Conservation (phyloP, 768 basidiomycete species). For the Tricholoma bakamatsutake region DNA sequence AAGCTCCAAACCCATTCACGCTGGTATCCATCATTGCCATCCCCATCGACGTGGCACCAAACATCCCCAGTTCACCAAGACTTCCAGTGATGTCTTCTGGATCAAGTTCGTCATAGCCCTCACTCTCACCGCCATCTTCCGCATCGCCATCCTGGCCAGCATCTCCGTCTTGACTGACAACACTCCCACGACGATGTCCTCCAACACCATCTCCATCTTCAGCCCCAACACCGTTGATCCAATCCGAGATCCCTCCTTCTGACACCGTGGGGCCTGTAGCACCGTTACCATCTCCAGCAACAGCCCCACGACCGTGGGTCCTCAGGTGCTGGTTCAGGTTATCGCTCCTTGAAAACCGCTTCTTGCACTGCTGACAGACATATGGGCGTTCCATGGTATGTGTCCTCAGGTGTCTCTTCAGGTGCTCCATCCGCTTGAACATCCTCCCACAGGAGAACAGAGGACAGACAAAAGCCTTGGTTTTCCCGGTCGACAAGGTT, state of each 20-base stretch:
- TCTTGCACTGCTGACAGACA: conserved; percentile 65
- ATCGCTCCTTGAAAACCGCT: conserved; percentile 84
- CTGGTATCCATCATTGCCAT: conserved; percentile 21
- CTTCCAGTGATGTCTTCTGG: conserved; percentile 11
- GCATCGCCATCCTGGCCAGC: conserved; percentile 16
- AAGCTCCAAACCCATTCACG: conserved; percentile 9
- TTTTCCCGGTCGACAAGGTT: conserved; percentile 30
- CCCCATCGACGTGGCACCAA: conserved; percentile 17
- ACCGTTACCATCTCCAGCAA: conserved; percentile 5
- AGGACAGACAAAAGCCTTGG: conserved; percentile 76
- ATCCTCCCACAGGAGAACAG: conserved; percentile 76
- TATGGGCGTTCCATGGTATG: conserved; percentile 89
- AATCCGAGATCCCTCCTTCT: conserved; percentile 7
- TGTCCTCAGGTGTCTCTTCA: conserved; percentile 81
- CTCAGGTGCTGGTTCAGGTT: conserved; percentile 84
- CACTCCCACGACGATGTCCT: conserved; percentile 16
- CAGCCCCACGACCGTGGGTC: conserved; percentile 54
- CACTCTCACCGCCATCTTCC: conserved; percentile 17
- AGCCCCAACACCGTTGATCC: conserved; percentile 12
- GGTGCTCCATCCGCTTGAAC: conserved; percentile 91
- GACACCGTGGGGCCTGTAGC: not conserved
- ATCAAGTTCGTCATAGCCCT: conserved; percentile 22
- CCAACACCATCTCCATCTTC: conserved; percentile 14
- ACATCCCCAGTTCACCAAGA: conserved; percentile 22
- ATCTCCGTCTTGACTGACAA: conserved; percentile 14